phyloP scores from a whole-genome alignment of 2,329 filamentous ascomycete species.

The Dothideomycetes sp. region DNA sequence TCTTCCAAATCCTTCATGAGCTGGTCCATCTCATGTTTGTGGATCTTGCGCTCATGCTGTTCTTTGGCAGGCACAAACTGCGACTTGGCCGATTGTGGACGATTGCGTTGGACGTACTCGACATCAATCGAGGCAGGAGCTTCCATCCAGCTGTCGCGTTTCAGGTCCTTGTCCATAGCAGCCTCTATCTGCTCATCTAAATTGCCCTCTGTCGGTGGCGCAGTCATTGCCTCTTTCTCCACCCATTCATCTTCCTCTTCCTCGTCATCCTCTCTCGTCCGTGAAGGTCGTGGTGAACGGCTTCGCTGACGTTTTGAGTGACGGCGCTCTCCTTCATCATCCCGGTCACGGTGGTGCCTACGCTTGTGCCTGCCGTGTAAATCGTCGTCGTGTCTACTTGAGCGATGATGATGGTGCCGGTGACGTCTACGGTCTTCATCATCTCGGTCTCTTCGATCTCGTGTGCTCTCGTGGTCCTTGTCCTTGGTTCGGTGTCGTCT shows the following conservation, averaged over 20 bases:
- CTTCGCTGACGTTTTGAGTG: conserved; percentile 24
- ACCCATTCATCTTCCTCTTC: conserved; percentile 34
- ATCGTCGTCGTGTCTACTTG: conserved; percentile 32
- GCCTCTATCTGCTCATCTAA: conserved; percentile 35
- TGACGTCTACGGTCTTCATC: conserved; percentile 29
- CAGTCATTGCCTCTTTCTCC: conserved; percentile 35
- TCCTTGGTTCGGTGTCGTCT: conserved; percentile 35
- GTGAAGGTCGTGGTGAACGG: conserved; percentile 24
- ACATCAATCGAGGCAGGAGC: conserved; percentile 72
- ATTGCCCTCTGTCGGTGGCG: conserved; percentile 33
- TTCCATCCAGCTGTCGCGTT: conserved; percentile 92
- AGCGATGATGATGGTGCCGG: conserved; percentile 39
- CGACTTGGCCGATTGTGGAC: conserved; percentile 40
- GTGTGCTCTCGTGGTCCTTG: conserved; percentile 25
- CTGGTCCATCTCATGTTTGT: conserved; percentile 72
- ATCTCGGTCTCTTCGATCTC: conserved; percentile 29
- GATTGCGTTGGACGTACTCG: conserved; percentile 64
- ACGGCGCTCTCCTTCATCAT: conserved; percentile 30
- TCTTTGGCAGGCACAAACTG: conserved; percentile 41
- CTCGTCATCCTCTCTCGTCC: conserved; percentile 34
- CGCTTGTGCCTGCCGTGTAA: conserved; percentile 52
- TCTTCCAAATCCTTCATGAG: conserved; percentile 55
- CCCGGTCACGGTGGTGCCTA: conserved; percentile 42
- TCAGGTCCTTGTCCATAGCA: conserved; percentile 33
- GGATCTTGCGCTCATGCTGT: conserved; percentile 62